Base-by-base conservation (phyloP, 805 yeast genomes). In the Komagataella ulmi region DNA sequence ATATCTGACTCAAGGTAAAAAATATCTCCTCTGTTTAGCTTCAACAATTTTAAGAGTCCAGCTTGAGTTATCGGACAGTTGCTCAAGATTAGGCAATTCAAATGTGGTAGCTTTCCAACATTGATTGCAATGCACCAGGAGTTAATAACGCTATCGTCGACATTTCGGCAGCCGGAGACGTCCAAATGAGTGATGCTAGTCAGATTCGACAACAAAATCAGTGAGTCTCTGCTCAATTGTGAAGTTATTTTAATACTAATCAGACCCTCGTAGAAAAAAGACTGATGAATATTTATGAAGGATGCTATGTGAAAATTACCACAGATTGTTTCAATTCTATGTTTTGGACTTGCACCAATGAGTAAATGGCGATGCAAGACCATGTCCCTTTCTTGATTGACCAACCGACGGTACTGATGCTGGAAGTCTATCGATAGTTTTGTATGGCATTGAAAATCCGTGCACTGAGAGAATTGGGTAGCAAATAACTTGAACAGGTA, bases 401-500 rank as follows among this genome's bases (percentile, higher is more conserved):
- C 49, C 7, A 30, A 24, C 24, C 12, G n/a, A 10, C 8, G 17
- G 12, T 46, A 24, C 12, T 49, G 43, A 19, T 23, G 19, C 43
- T 17, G 21, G 44, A 49, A 24, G 47, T 45, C 47, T 24, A 7
- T 45, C 3, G 47, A 21, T 18, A 45, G 18, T 14, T 47, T 17
- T 45, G 52, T 7, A 48, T 63, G 66, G 12, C 58, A 24, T 0
- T 49, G 19, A 50, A 63, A 63, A 3, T 52, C 44, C 1, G 52
- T 18, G 7, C 53, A 40, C 3, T 30, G n/a, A 40, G 52, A 45
- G 47, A 63, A 66, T 2, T 46, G 54, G 3, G 59, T 45, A 0
- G 62, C 66, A 55, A 70, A 69, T 8, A 60, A 19, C 7, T 52
- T 52, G 54, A 65, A 70, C 1, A 65, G 24, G 0, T 47, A 36